Evolutionary conservation across 1,284 basidiomycete species (phyloP), one percentile per base, ranked within the genome.

Genomic region (Trichosporon faecale): DNA sequence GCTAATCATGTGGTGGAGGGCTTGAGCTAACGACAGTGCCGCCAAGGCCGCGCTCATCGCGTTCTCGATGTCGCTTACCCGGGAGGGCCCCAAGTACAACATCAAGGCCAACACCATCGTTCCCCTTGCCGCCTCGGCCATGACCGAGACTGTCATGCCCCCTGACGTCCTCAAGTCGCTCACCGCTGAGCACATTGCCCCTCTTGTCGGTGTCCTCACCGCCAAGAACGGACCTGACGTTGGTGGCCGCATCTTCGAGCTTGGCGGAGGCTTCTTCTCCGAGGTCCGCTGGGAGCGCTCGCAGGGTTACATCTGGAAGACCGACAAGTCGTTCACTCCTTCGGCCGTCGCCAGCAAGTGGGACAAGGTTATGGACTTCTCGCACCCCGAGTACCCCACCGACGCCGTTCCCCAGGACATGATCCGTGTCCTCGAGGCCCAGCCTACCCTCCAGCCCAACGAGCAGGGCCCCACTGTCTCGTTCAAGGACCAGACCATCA

Each of bases 101-200:
- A 98, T 99, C 81, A 89, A 90, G 78, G 89, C 91, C 18, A 92
- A 91, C 75, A 91, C 88, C 25, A 93, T 99, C 75, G 95, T 93
- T 6, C 97, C 96, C 82, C 91, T 94, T 76, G 95, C 95, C 31
- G 95, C 95, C 0, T 95, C 94, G 5, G 89, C 90, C 33, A 96
- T 98, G 93, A 95, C 94, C 2, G 94, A 91, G 77, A 96, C 94
- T 0, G 86, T 98, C 79, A 94, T 98, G 92, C 94, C 96, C 16
- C 92, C 93, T n/a, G 96, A 99, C 74, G 91, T 98, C 88, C 89
- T 99, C 73, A 91, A 90, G 66, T 91, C 94, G 77, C 85, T 99
- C 67, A 93, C 93, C 88, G 97, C 97, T 40, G 93, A 94, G 79
- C 94, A 91, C 75, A 91, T 99, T 64, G 95, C 94, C 1, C 95